Conservation (phyloP, 2,329 filamentous ascomycete species). For the Penicillium decumbens region DNA sequence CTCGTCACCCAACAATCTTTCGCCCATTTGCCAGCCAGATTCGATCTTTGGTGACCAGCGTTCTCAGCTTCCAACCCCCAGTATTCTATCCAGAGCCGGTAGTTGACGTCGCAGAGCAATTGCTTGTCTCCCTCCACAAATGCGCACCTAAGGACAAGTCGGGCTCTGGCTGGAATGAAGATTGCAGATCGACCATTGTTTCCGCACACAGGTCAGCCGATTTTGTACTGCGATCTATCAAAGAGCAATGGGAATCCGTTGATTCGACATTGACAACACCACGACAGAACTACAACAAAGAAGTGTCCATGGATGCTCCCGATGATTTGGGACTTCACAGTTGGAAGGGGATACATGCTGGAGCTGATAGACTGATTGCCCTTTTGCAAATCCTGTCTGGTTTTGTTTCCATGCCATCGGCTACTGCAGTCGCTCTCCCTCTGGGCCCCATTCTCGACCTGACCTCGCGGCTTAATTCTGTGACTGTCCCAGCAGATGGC, state of each 20-base stretch:
- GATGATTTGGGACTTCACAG: conserved; percentile 52
- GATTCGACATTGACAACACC: conserved; percentile 40
- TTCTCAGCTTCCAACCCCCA: conserved; percentile 59
- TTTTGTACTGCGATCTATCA: conserved; percentile 69
- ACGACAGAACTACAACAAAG: conserved; percentile 34
- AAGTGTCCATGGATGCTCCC: conserved; percentile 36
- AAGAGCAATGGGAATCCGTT: conserved; percentile 75
- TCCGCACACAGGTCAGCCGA: conserved; percentile 68
- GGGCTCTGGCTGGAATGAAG: conserved; percentile 71
- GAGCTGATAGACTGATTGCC: conserved; percentile 63
- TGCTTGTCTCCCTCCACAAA: conserved; percentile 69
- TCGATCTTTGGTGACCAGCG: conserved; percentile 54
- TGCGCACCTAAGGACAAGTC: conserved; percentile 76
- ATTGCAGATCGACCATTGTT: conserved; percentile 58
- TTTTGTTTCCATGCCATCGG: conserved; percentile 61
- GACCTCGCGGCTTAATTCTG: conserved; percentile 63
- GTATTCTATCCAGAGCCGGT: conserved; percentile 53
- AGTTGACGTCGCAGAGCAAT: conserved; percentile 55
- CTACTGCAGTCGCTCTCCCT: conserved; percentile 61
- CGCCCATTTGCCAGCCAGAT: conserved; percentile 70
- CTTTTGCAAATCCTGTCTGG: conserved; percentile 62
- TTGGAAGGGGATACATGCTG: conserved; percentile 73
- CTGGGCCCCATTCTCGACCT: conserved; percentile 65
- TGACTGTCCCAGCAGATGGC: conserved; percentile 51
- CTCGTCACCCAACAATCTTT: conserved; percentile 78